Conservation (phyloP, 2,329 filamentous ascomycete species). For the Drechslerella dactyloides region DNA sequence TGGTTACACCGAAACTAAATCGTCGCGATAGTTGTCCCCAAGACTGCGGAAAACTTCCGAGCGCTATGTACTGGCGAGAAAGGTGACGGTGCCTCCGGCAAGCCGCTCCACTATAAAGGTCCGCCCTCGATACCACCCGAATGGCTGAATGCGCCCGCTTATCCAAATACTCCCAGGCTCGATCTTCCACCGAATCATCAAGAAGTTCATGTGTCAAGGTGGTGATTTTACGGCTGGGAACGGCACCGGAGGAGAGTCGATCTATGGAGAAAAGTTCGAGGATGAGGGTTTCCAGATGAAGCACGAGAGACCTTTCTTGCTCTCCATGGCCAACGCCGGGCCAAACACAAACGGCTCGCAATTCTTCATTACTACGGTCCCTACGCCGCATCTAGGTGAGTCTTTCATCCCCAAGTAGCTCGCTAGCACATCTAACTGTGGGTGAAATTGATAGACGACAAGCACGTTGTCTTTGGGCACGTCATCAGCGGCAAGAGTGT, state of each 20-base stretch:
- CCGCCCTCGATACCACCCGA: conserved; percentile 32
- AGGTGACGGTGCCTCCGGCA: conserved; percentile 78
- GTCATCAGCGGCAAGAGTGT: conserved; percentile 91
- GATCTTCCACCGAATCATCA: conserved; percentile 95
- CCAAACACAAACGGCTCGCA: conserved; percentile 95
- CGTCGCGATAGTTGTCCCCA: conserved; percentile 83
- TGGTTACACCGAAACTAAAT: conserved; percentile 38
- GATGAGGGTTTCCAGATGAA: conserved; percentile 90
- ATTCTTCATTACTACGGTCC: conserved; percentile 92
- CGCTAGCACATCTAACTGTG: background rate
- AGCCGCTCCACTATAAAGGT: conserved; percentile 88
- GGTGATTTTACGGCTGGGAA: conserved; percentile 81
- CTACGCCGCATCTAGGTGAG: conserved; percentile 28
- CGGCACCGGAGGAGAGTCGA: conserved; percentile 86
- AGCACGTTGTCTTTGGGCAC: conserved; percentile 97
- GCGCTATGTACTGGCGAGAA: conserved; percentile 96
- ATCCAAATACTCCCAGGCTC: conserved; percentile 94
- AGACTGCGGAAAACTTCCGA: conserved; percentile 96
- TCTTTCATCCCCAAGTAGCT: background rate
- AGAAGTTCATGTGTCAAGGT: conserved; percentile 96
- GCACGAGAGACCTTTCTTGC: conserved; percentile 93
- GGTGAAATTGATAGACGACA: conserved; percentile 70
- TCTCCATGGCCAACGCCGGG: conserved; percentile 93
- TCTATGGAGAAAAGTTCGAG: conserved; percentile 87
- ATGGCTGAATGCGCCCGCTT: conserved; percentile 61